Percentiles rank a stretch among this genome's conserved stretches.
phyloP scores from a whole-genome alignment of 2,329 filamentous ascomycete species.

The Sporothrix brunneoviolacea region DNA sequence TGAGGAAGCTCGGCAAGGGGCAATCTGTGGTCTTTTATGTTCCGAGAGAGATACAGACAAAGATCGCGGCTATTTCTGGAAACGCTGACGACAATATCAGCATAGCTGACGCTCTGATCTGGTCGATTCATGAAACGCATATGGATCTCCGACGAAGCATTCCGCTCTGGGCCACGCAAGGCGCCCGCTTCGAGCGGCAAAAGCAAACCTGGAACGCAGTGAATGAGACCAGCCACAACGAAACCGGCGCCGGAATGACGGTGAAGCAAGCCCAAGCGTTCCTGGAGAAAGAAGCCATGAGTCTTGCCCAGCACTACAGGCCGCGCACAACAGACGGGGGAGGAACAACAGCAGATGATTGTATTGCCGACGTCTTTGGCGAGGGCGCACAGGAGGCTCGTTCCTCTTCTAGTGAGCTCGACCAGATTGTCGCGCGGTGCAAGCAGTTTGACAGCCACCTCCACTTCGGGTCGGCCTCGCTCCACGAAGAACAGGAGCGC shows the following conservation, averaged over 20 bases:
- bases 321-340: no score
- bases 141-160: conserved; percentile 41
- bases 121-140: conserved; percentile 54
- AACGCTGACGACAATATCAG: conserved; percentile 25
- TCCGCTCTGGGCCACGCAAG: conserved; percentile 58
- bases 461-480: conserved; percentile 21
- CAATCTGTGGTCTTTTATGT: conserved; percentile 59
- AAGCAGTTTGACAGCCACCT: neutral
- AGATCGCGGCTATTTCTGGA: conserved; percentile 34
- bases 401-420: no score
- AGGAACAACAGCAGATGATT: no score
- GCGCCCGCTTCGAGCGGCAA: no score
- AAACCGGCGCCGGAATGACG: no score
- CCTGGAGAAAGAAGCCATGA: no score
- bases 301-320: no score
- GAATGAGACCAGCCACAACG: no score
- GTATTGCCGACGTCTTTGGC: no score
- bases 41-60: conserved; percentile 50
- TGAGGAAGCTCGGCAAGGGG: conserved; percentile 60
- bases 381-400: no score
- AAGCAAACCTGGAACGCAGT: no score
- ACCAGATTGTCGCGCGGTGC: neutral
- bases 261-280: no score
- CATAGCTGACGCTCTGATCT: conserved; percentile 50
- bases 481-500: conserved; percentile 63